Conservation (phyloP, 1,284 basidiomycete genomes). For the Omphalotus olearius region DNA sequence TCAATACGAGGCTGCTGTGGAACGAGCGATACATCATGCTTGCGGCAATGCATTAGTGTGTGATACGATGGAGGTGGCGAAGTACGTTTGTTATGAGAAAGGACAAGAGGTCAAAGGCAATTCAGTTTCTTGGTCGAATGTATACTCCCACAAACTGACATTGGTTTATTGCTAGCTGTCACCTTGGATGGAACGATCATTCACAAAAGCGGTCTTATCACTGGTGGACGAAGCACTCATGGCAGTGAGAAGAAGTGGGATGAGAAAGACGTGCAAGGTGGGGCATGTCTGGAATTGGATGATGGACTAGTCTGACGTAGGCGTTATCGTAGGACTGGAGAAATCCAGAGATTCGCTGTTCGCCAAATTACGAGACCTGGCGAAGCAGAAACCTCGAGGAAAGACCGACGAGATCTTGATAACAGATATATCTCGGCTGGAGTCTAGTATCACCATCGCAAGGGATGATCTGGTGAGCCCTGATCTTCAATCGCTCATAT, state of each 20-base stretch:
- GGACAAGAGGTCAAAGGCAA: constrained; percentile 93
- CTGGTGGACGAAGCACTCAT: constrained; percentile 84
- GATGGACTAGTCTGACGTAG: not conserved
- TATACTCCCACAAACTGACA: constrained; percentile 2
- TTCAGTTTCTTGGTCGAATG: constrained; percentile 17
- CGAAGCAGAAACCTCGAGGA: constrained; percentile 75
- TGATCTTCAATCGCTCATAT: not conserved
- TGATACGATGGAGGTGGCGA: constrained; percentile 90
- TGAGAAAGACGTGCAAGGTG: constrained; percentile 88
- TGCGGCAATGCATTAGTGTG: constrained; percentile 95
- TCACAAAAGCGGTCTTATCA: constrained; percentile 96
- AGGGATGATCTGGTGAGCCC: constrained; percentile 76
- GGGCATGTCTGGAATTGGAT: constrained; percentile 6
- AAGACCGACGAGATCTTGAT: constrained; percentile 81
- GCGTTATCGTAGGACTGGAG: constrained; percentile 51
- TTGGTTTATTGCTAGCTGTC: constrained; percentile 61
- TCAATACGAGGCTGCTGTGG: constrained; percentile 81
- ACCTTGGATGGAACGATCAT: constrained; percentile 97
- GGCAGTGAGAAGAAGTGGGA: constrained; percentile 82
- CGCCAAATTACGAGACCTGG: constrained; percentile 78
- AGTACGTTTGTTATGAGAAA: constrained; percentile 89
- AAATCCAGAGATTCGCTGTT: constrained; percentile 73
- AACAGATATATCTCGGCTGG: constrained; percentile 74
- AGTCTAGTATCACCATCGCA: constrained; percentile 68
- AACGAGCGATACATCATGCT: constrained; percentile 93